Conservation (phyloP, 2,329 filamentous ascomycete species). For the Colletotrichum camelliae region DNA sequence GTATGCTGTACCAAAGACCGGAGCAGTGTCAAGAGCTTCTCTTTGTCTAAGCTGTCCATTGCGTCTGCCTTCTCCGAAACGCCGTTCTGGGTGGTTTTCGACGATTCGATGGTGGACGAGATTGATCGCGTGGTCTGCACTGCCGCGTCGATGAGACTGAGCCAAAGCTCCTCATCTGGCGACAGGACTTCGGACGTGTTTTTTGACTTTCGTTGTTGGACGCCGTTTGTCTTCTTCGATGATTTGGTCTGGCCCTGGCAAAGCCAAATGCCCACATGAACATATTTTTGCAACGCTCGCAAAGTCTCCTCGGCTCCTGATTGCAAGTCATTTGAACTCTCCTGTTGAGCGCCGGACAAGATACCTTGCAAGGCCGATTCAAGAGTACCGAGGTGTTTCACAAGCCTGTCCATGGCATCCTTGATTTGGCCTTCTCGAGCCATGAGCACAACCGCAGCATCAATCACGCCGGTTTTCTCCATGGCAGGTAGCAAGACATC, state of each 20-base stretch:
- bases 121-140: conserved; percentile 70
- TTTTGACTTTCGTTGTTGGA: conserved; percentile 57
- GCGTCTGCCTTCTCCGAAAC: conserved; percentile 27
- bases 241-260: conserved; percentile 84
- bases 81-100: conserved; percentile 18
- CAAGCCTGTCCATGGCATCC: conserved; percentile 83
- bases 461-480: conserved; percentile 87
- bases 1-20: conserved; percentile 86
- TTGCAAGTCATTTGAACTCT: conserved; percentile 56
- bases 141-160: conserved; percentile 64
- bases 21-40: conserved; percentile 70
- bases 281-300: conserved; percentile 83
- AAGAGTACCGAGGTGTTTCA: conserved; percentile 80
- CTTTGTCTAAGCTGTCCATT: conserved; percentile 50
- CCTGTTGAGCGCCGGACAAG: conserved; percentile 64
- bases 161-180: conserved; percentile 62
- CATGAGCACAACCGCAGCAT: conserved; percentile 91
- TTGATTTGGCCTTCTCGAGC: conserved; percentile 84
- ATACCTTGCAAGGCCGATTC: conserved; percentile 80
- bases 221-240: conserved; percentile 46
- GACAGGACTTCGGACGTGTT: conserved; percentile 50
- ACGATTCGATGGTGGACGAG: conserved; percentile 57
- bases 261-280: conserved; percentile 92
- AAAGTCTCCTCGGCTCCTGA: conserved; percentile 77
- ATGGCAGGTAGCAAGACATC: conserved; percentile 84